A percentile compares a stretch with the other conserved stretches of the same genome.
phyloP scores from a whole-genome alignment of 345 rosid genomes.

The Lumnitzera racemosa region DNA sequence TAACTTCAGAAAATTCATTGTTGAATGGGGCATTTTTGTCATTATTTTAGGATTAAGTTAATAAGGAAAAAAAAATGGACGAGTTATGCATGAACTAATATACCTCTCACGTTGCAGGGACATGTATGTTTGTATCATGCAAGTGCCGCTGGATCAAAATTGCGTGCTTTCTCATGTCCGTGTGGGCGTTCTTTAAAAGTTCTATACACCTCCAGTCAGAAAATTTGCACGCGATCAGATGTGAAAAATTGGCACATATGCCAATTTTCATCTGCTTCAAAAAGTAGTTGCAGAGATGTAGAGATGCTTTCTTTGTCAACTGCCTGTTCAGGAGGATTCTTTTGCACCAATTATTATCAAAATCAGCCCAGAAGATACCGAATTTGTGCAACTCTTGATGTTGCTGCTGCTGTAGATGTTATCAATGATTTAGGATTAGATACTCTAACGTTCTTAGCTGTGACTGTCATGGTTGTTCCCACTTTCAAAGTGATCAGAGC shows the following conservation, averaged over 20 bases:
- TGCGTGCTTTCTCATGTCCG: slow-evolving; percentile 18
- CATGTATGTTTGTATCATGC: slow-evolving; percentile 36
- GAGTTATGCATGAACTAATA: neutral
- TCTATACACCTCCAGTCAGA: slow-evolving; percentile 16
- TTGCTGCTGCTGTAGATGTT: slow-evolving; percentile 78
- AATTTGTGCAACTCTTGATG: slow-evolving; percentile 47
- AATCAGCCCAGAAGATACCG: slow-evolving; percentile 26
- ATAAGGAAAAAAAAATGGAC: neutral
- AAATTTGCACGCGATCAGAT: slow-evolving; percentile 11
- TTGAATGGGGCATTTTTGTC: neutral
- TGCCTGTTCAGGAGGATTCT: slow-evolving; percentile 22
- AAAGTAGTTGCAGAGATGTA: slow-evolving; percentile 20
- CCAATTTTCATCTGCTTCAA: slow-evolving; percentile 21
- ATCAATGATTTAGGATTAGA: slow-evolving; percentile 93
- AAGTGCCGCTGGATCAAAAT: slow-evolving; percentile 15
- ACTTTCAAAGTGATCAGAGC: slow-evolving; percentile 73
- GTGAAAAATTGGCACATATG: slow-evolving; percentile 20
- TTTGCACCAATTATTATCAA: slow-evolving; percentile 24
- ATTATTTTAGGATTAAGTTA: neutral
- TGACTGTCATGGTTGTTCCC: slow-evolving; percentile 88
- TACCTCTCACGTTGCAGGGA: slow-evolving; percentile 29
- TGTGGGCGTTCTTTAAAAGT: slow-evolving; percentile 21
- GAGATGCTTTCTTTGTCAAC: slow-evolving; percentile 19
- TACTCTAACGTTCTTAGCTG: slow-evolving; percentile 87
- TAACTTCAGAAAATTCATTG: too few species aligned